Base-by-base conservation (phyloP, 2,329 filamentous ascomycete genomes). In the Botryotinia globosa region DNA sequence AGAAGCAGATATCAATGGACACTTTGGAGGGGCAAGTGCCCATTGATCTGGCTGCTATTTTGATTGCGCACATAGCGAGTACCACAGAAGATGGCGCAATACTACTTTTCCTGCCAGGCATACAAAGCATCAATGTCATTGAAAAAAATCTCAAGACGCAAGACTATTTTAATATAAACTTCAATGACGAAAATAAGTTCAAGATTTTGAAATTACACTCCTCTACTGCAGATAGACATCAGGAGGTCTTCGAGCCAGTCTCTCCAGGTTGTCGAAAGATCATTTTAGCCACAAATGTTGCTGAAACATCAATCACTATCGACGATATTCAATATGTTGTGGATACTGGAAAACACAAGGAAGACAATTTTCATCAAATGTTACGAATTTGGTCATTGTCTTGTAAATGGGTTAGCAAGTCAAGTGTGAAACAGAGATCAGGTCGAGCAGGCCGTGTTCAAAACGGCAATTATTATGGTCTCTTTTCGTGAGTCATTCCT, bases 221-320 rank as follows among this genome's bases (percentile, higher is more conserved):
- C 20, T 97, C 94, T 0, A 87, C 98, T 1, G 90, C 95, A 78
- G 94, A 94, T 10, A 87, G 87, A 8, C 94, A 98, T 78, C 94
- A 97, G 81, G 91, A 91, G 73, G 94, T 98, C 0, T 98, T 98
- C 80, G 85, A 88, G 39, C 85, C 85, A 9, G 83, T 94, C 8
- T 93, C 94, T 0, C 81, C 84, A 1, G 94, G 94, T 0, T 93
- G 92, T 82, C 88, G 96, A 61, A 99, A 98, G 82, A 89, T 98
- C 22, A 93, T 98, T 58, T 92, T 95, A 8, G 93, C 95, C 1
- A 98, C 96, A 71, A 98, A 98, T 78, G 94, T 98, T 9, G 96
- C 96, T 4, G 96, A 99, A 82, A 98, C 96, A 0, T 98, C 95
- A 4, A 97, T 98, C 80, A 98, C 96, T 0, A 98, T 99, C 73